Base-by-base conservation (phyloP, 345 rosid genomes). In the Sapria himalayana region DNA sequence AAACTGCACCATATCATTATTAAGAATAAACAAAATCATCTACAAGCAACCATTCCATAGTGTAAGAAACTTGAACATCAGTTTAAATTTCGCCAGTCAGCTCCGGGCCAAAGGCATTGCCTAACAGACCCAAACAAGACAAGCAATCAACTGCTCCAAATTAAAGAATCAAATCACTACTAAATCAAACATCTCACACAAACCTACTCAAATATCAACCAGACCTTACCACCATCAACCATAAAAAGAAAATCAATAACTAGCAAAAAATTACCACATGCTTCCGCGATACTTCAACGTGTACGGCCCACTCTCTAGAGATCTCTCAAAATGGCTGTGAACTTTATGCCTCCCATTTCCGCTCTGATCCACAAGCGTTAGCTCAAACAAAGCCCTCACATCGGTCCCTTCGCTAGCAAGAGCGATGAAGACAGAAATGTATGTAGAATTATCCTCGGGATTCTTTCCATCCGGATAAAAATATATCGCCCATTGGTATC, bases 391-490 rank as follows among this genome's bases (percentile, higher is more conserved):
- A 4, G 77, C 85, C 38, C 80, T 60, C 0, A 76, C 74, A 23
- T 76, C 77, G 19, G 80, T 63, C 7, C 80, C 85, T 24, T 76
- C 80, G 57, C 72, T 72, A 1, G 85, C 80, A 14, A 76, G 54
- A 1, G 85, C 80, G 37, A 76, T 76, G 55, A 76, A 72, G 5
- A 67, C 74, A 2, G 85, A 72, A 1, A 69, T 77, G 45, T 76
- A 70, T 9, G 63, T 24, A 0, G 80, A 62, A 47, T 55, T 67
- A 40, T 76, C 85, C 64, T 76, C 80, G 9, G 69, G 69, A 21
- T 67, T 70, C 54, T 76, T 76, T 2, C 77, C 85, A 48, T 76
- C 85, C 4, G 76, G 77, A 44, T 72, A 76, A 34, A 76, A 76
- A 32, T 76, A 76, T 15, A 72, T 59, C 19, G 85, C 85, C 77